Conservation (phyloP, 768 basidiomycete genomes). For the Suillus ampliporus region DNA sequence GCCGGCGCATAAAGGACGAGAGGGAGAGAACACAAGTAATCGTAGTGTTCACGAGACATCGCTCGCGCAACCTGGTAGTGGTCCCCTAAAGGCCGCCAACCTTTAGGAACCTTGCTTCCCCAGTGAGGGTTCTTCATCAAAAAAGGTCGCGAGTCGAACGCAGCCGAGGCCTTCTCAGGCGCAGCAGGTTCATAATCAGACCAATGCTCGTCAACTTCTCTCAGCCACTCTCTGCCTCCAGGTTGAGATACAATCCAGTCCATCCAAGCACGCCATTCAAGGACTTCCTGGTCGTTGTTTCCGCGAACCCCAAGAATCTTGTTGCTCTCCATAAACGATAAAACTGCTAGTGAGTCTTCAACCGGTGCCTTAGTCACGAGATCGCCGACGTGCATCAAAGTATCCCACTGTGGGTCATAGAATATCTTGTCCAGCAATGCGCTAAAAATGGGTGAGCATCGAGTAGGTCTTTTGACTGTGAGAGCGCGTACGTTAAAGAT, state of each 20-base stretch:
- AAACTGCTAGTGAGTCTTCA: slow-evolving; percentile 61
- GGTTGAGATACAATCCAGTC: slow-evolving; percentile 67
- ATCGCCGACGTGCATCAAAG: slow-evolving; percentile 84
- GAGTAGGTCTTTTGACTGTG: slow-evolving; percentile 9
- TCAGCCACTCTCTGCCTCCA: slow-evolving; percentile 58
- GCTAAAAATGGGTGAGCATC: slow-evolving; percentile 41
- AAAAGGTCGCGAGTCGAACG: slow-evolving; percentile 28
- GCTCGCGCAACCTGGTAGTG: slow-evolving; percentile 78
- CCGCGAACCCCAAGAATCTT: slow-evolving; percentile 84
- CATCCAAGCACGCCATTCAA: slow-evolving; percentile 91
- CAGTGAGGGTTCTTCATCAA: slow-evolving; percentile 51
- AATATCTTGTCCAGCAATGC: slow-evolving; percentile 64
- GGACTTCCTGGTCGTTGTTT: slow-evolving; percentile 90
- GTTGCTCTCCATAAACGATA: slow-evolving; percentile 66
- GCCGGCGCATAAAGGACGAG: slow-evolving; percentile 75
- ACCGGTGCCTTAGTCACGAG: slow-evolving; percentile 74
- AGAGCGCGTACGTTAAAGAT: slow-evolving; percentile 62
- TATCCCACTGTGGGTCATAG: slow-evolving; percentile 66
- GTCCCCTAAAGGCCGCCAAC: slow-evolving; percentile 75
- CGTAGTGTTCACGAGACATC: slow-evolving; percentile 62
- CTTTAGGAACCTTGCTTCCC: slow-evolving; percentile 61
- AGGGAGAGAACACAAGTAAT: slow-evolving; percentile 75
- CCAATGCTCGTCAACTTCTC: slow-evolving; percentile 52
- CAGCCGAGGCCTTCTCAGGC: slow-evolving; percentile 33
- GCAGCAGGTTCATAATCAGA: slow-evolving; percentile 20